Base-by-base conservation (phyloP, 768 basidiomycete genomes). In the Mycena olivaceomarginata region DNA sequence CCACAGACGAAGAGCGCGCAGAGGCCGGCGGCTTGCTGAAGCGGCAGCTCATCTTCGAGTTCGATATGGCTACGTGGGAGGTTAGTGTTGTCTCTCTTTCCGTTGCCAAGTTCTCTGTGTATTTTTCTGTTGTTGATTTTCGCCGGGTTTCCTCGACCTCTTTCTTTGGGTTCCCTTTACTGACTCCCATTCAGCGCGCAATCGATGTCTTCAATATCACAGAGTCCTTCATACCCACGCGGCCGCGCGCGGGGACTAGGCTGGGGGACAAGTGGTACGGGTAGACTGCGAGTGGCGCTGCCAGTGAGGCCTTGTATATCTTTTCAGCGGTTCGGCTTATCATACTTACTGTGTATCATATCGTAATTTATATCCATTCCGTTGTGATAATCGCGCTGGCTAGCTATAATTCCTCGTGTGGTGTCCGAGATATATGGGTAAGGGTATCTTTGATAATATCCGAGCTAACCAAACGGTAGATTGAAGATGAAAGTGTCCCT, bases 21-120 rank as follows among this genome's bases (percentile, higher is more conserved):
- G 87, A 88, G 0, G 93, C 94, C 1, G 86, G 59, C 46, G 59
- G 25, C 12, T 2, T 20, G 43, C 87, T 88, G 76, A 97, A 94
- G 82, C 91, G 91, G 67, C 98, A 99, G 84, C 91, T 97, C 76
- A 95, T 99, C 1, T 89, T 98, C 79, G 97, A 99, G 84, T 93
- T 99, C 80, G 97, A 98, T 80, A 94, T 95, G 92, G 90, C 92
- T 6, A 94, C 94, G 0, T 99, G 98, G 98, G 87, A 89, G 91
- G 98, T 97, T 77, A 67, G 90, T 82, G 10, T 31, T 31, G 31
- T 31, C 31, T 31, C 31, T 31, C 31, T 31, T 31, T 31, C 31
- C 31, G 31, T 31, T 31, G 31, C 31, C 31, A 31, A 31, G 31
- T 31, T 31, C 31, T 31, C 31, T 31, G 31, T 31, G 31, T 3